Evolutionary conservation across 2,329 filamentous ascomycete species (phyloP), one percentile per base, ranked within the genome.

Genomic region (Didymella keratinophila): DNA sequence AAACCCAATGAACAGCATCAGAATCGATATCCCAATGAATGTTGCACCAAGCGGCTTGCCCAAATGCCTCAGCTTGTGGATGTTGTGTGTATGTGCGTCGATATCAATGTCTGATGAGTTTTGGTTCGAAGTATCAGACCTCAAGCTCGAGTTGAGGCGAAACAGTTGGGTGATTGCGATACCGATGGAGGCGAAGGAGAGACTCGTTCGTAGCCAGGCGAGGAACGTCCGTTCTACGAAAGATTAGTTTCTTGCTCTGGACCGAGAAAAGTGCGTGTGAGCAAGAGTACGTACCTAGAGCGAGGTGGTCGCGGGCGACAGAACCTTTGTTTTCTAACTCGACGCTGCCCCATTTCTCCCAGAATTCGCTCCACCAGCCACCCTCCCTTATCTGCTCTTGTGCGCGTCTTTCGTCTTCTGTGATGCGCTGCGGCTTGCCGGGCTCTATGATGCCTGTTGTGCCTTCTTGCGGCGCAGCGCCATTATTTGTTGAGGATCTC

Each of bases 291-390:
- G 45, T 78, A 93, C 90, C 90, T 47, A 95, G 79, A 21, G 91
- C 91, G 54, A 95, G 80, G 78, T 95, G 91, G 76, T 95, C 91
- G 69, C 91, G 82, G 11, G 91, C 91, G 37, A 94, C 91, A 71
- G 89, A 92, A 37, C 91, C 91, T 77, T 92, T 94, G 71, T 95
- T 95, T 76, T 95, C 91, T 60, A 95, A 78, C 79, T 94, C 91
- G 50, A 95, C 83, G 59, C 81, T 84, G 18, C 86, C 86, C 65
- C 86, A 89, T 65, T 85, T 86, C 41, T 87, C 85, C 37, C 82
- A 76, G 37, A 85, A 73, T 30, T 72, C 71, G 66, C 79, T 79
- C 82, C 84, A 87, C 84, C 87, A 87, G 41, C 73, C 66, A 2
- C 36, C n/a, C 36, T 39, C 36, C 2, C n/a, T 39, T n/a, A 7